Base-by-base conservation (phyloP, 1,139 yeast genomes). In the Sugiyamaella neomexicana region DNA sequence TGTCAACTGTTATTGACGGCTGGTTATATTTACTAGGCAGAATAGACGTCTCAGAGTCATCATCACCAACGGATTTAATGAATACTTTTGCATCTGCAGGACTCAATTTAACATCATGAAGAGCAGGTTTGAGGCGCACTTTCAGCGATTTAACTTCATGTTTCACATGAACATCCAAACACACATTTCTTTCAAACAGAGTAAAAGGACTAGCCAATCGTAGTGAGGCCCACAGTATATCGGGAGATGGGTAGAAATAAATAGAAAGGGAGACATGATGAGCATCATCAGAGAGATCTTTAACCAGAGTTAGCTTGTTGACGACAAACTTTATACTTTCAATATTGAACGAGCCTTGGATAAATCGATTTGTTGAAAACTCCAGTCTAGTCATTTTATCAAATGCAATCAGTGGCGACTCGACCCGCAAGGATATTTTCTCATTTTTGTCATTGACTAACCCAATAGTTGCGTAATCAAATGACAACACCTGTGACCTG, bases 301-400 rank as follows among this genome's bases (percentile, higher is more conserved):
- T 50, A 13, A 52, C 55, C 49, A 65, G 63, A 13, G 54, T 56
- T 27, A 61, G 64, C 51, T 57, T 66, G 3, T 60, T 70, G 44
- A 56, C 50, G 1, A 55, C 53, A 2, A 68, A 61, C 4, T 57
- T 57, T 9, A 70, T 49, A 4, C 60, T 55, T 1, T 63, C 55
- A 10, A 67, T 45, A 10, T 57, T 57, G 57, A 69, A 69, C 1
- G 57, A 46, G 2, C 73, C 74, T 23, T 58, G 58, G n/a, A 60
- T 50, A 38, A 64, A 58, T 20, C 57, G 58, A 27, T 59, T 53
- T 0, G 69, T 61, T 39, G 58, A 61, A 41, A 68, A 64, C 9
- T 54, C 38, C 7, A 61, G 38, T 1, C 40, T 32, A 1, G 56
- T 50, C n/a, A 46, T 39, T 6, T 46, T 50, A 6, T 49, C 46